These are phyloP conservation scores for Dissoconium aciculare DNA, from an alignment of 2,329 filamentous ascomycete species.

Conservation along the genomic window DNA sequence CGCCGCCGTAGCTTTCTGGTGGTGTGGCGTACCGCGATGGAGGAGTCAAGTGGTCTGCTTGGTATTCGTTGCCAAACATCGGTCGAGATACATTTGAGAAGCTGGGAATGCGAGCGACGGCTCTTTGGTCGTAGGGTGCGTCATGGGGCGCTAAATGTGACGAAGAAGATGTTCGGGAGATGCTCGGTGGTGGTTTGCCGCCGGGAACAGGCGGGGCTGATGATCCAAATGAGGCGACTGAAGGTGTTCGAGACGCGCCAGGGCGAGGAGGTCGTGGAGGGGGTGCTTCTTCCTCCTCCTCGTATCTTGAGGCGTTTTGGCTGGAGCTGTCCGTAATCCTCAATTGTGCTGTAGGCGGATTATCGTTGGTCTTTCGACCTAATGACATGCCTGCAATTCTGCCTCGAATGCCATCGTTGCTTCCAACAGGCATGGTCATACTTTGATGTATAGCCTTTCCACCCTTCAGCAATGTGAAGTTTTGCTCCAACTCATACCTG, in stretches of 20 bases:
- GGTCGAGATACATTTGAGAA: conserved; percentile 5
- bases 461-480: conserved; percentile 45
- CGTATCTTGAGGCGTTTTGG: neutral
- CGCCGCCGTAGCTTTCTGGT: conserved; percentile 7
- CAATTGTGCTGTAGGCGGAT: no score
- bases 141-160: conserved; percentile 1
- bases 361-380: conserved; percentile 2
- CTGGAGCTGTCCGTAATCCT: no score
- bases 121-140: conserved; percentile 14
- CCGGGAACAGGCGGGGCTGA: neutral
- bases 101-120: conserved; percentile 8
- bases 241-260: conserved; percentile 5
- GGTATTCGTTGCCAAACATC: conserved; percentile 11
- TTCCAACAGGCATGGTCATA: no score
- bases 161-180: neutral
- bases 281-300: conserved; percentile 20
- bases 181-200: conserved; percentile 12
- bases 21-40: conserved; percentile 22
- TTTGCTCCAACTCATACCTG: conserved; percentile 50
- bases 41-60: conserved; percentile 18
- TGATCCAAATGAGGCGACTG: neutral
- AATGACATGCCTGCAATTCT: neutral
- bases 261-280: conserved; percentile 23
- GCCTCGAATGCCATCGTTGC: no score
- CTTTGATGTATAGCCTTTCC: conserved; percentile 51